Conservation (phyloP, 2,329 filamentous ascomycete genomes). For the Samsoniella hepiali region DNA sequence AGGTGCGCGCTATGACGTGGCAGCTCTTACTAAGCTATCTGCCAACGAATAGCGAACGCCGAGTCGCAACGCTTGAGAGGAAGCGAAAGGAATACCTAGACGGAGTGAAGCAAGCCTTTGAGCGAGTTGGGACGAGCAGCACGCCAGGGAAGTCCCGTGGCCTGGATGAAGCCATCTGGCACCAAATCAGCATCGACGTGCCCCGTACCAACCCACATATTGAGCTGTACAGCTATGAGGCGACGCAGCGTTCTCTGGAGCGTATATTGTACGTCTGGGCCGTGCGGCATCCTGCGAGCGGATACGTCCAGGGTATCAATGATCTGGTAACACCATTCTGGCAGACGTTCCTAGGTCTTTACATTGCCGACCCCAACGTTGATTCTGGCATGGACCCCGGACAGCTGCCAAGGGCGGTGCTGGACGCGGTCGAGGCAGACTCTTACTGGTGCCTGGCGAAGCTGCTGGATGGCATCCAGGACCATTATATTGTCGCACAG, state of each 20-base stretch:
- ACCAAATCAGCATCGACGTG: slow-evolving; percentile 98
- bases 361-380: slow-evolving; percentile 91
- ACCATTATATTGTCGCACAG: slow-evolving; percentile 97
- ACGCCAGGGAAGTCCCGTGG: slow-evolving; percentile 55
- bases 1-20: slow-evolving; percentile 99
- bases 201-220: slow-evolving; percentile 95
- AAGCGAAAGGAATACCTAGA: slow-evolving; percentile 97
- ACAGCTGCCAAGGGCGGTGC: slow-evolving; percentile 81
- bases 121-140: slow-evolving; percentile 54
- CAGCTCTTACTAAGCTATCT: slow-evolving; percentile 92
- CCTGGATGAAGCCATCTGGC: slow-evolving; percentile 96
- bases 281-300: slow-evolving; percentile 92
- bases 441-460: slow-evolving; percentile 99
- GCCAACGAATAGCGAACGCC: slow-evolving; percentile 91
- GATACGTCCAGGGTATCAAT: slow-evolving; percentile 98
- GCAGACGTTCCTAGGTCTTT: slow-evolving; percentile 93
- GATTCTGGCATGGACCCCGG: slow-evolving; percentile 96
- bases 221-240: slow-evolving; percentile 91
- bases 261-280: slow-evolving; percentile 97
- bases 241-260: slow-evolving; percentile 90
- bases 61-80: slow-evolving; percentile 83
- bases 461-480: slow-evolving; percentile 95
- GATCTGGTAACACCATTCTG: slow-evolving; percentile 97
- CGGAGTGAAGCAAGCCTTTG: slow-evolving; percentile 73
- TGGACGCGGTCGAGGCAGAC: slow-evolving; percentile 96